A percentile compares a stretch with the other conserved stretches of the same genome.
These are phyloP conservation scores for Aspergillus tubingensis DNA, from an alignment of 2,329 filamentous ascomycete species.

Conservation along the genomic window DNA sequence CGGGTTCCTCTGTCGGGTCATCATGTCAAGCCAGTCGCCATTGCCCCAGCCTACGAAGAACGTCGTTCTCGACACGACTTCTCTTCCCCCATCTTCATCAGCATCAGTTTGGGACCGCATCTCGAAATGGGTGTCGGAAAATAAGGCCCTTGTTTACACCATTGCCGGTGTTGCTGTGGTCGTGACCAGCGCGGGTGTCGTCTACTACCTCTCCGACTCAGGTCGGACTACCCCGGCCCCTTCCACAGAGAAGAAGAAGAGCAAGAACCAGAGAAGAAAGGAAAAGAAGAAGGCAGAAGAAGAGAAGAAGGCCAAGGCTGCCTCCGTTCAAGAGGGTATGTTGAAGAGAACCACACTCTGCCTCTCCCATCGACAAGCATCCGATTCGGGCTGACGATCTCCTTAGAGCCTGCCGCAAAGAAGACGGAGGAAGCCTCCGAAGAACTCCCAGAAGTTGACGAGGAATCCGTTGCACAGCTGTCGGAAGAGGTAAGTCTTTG, in stretches of 20 bases:
- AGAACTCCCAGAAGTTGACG: conserved; percentile 67
- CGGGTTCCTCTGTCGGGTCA: conserved; percentile 28
- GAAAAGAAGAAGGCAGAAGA: conserved; percentile 57
- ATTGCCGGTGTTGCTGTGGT: conserved; percentile 93
- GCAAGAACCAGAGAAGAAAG: conserved; percentile 89
- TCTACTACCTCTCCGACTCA: conserved; percentile 78
- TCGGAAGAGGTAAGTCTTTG: conserved; percentile 47
- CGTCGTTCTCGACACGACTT: conserved; percentile 44
- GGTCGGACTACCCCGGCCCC: conserved; percentile 44
- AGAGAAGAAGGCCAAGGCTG: conserved; percentile 56
- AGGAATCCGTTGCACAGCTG: conserved; percentile 50
- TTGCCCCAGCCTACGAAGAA: conserved; percentile 39
- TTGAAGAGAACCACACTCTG: conserved; percentile 38
- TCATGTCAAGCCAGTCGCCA: conserved; percentile 44
- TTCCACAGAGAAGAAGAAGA: conserved; percentile 64
- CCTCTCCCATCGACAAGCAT: conserved; percentile 26
- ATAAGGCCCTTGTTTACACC: conserved; percentile 94
- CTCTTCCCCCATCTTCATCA: conserved; percentile 51
- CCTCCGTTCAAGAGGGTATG: conserved; percentile 39
- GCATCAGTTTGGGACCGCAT: conserved; percentile 85
- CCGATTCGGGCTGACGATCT: conserved; percentile 25
- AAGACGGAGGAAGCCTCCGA: conserved; percentile 56
- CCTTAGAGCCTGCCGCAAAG: conserved; percentile 45
- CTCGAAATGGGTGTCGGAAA: conserved; percentile 88
- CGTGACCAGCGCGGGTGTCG: conserved; percentile 83